Evolutionary conservation across 345 rosid genomes (phyloP).

Genomic region (Hevea brasiliensis): DNA sequence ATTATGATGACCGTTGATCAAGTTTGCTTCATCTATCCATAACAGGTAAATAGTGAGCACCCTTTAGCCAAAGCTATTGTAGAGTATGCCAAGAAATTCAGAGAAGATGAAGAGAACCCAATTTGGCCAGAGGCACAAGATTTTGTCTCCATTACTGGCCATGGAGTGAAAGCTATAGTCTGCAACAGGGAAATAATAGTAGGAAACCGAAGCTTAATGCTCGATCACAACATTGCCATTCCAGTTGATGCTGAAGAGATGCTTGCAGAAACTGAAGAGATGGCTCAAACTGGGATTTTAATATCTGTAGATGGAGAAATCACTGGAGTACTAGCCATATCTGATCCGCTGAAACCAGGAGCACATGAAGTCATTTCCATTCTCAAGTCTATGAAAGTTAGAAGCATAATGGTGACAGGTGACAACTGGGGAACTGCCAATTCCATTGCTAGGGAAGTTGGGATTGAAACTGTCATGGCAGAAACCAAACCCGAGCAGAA

Average conservation of each 20-base stretch:
- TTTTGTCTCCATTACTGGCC: slow-evolving; percentile 72
- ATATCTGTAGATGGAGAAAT: slow-evolving; percentile 61
- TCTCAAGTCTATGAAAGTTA: slow-evolving; percentile 73
- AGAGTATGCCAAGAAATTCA: slow-evolving; percentile 71
- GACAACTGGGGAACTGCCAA: slow-evolving; percentile 95
- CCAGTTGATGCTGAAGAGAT: slow-evolving; percentile 64
- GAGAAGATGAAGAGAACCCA: slow-evolving; percentile 79
- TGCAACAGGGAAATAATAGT: slow-evolving; percentile 57
- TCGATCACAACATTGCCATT: slow-evolving; percentile 39
- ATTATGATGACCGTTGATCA: neutral
- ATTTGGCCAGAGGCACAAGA: slow-evolving; percentile 77
- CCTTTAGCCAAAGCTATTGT: slow-evolving; percentile 87
- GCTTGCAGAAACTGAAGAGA: slow-evolving; percentile 64
- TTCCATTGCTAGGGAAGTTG: slow-evolving; percentile 76
- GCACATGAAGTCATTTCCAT: slow-evolving; percentile 73
- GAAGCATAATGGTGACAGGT: slow-evolving; percentile 89
- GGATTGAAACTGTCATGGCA: slow-evolving; percentile 72
- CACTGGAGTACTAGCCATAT: slow-evolving; percentile 66
- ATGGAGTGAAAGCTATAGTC: slow-evolving; percentile 78
- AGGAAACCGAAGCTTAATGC: slow-evolving; percentile 81
- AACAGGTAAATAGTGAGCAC: slow-evolving; percentile 80
- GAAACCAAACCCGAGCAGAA: slow-evolving; percentile 91
- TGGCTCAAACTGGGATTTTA: slow-evolving; percentile 81
- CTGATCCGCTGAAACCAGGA: slow-evolving; percentile 80
- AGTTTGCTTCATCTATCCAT: neutral